Conservation (phyloP, 108 stramenopile genomes). For the Pseudonitzschia delicatissima region DNA sequence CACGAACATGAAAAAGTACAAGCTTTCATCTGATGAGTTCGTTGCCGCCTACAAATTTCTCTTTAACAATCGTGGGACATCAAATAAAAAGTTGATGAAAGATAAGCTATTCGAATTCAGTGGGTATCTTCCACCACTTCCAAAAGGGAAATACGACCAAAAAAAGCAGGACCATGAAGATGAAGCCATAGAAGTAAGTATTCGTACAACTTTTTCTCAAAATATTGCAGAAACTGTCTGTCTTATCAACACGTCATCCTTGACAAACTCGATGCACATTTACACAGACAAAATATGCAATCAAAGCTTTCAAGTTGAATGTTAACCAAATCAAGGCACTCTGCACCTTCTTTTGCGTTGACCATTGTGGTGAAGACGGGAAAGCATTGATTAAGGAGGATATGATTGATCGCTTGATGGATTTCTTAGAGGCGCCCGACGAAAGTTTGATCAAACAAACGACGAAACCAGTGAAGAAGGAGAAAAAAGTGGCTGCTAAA, state of each 20-base stretch:
- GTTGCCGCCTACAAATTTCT: conserved; percentile 33
- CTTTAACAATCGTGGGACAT: conserved; percentile 13
- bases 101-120: conserved; percentile 37
- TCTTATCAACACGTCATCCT: neutral
- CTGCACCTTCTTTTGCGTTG: conserved; percentile 40
- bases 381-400: conserved; percentile 42
- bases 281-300: conserved; percentile 33
- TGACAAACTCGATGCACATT: neutral
- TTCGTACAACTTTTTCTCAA: neutral
- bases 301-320: conserved; percentile 38
- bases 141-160: conserved; percentile 25
- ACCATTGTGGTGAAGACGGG: conserved; percentile 12
- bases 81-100: conserved; percentile 26
- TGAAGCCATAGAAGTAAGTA: conserved; percentile 44
- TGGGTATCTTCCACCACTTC: conserved; percentile 38
- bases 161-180: conserved; percentile 31
- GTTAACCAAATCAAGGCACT: conserved; percentile 31
- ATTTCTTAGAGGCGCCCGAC: conserved; percentile 42
- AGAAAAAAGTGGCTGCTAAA: conserved; percentile 18
- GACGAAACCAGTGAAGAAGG: neutral
- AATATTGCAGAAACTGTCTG: neutral
- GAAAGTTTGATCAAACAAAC: conserved; percentile 19
- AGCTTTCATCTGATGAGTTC: conserved; percentile 21
- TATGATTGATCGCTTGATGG: conserved; percentile 38
- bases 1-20: conserved; percentile 23